phyloP scores from a whole-genome alignment of 2,329 filamentous ascomycete species.

The Cryphonectria carpinicola region DNA sequence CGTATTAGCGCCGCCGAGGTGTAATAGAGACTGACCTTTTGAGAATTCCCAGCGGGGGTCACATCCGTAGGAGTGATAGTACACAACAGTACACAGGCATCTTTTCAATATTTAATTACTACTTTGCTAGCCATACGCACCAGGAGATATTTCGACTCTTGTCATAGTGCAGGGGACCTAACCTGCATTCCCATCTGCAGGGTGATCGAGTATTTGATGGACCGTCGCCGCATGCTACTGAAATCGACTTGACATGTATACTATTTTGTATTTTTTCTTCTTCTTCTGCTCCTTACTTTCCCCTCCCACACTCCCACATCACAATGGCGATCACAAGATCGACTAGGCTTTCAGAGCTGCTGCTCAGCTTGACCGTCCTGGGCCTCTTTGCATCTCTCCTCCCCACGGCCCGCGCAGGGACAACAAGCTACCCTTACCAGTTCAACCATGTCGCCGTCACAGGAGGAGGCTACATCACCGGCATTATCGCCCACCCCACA shows the following conservation, averaged over 20 bases:
- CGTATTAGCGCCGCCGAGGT: neutral
- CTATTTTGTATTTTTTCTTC: neutral
- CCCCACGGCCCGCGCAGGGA: neutral
- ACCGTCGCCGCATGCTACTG: neutral
- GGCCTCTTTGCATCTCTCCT: neutral
- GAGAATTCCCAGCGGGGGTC: neutral
- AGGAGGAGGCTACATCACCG: slow-evolving; percentile 17
- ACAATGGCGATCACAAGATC: neutral
- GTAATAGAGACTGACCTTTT: neutral
- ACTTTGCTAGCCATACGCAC: neutral
- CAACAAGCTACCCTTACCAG: slow-evolving; percentile 16
- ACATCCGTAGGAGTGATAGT: neutral
- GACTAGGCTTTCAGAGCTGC: neutral
- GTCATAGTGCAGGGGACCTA: neutral
- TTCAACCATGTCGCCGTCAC: slow-evolving; percentile 20
- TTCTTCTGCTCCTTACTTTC: neutral
- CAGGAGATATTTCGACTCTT: neutral
- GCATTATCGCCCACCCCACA: slow-evolving; percentile 15
- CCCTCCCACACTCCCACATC: neutral
- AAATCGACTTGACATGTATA: neutral
- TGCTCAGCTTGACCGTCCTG: neutral
- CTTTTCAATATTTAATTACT: neutral
- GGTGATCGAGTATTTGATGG: neutral
- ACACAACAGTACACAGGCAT: neutral
- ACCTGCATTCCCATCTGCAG: neutral